These are phyloP conservation scores for Gastrolobium bilobum DNA, from an alignment of 306 rosid species.

Conservation along the genomic window DNA sequence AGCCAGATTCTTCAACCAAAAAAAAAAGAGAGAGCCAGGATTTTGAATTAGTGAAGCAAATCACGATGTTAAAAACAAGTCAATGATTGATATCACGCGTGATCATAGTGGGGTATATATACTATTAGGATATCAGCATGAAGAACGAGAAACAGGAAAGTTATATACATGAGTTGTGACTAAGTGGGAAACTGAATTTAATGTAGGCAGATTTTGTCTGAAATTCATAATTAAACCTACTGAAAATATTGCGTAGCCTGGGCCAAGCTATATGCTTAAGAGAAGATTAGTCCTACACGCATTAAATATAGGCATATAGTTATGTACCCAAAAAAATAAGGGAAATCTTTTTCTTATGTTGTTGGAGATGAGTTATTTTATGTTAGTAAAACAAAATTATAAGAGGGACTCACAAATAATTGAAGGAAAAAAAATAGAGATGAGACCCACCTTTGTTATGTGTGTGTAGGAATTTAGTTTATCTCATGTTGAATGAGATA, in stretches of 20 bases:
- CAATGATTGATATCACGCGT: constrained; percentile 28
- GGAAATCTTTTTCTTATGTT: no score
- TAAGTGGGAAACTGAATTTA: not conserved
- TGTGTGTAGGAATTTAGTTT: no score
- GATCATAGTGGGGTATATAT: constrained; percentile 16
- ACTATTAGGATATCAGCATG: not conserved
- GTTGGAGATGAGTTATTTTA: no score
- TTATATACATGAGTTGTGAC: not conserved
- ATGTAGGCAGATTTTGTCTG: not conserved
- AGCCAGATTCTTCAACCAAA: not conserved
- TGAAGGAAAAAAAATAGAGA: no score
- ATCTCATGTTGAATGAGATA: no score
- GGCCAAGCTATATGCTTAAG: not conserved
- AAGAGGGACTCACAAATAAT: no score
- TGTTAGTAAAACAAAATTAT: no score
- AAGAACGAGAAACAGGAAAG: not conserved
- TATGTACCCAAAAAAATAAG: no score
- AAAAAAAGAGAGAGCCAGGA: not conserved
- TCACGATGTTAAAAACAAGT: not conserved
- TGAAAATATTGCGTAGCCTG: no score
- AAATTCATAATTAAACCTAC: no score
- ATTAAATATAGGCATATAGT: no score
- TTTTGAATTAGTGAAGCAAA: constrained; percentile 17
- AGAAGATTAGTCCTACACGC: not conserved
- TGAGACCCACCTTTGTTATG: no score